Percentiles rank a stretch among this genome's conserved stretches.
These are phyloP conservation scores for Penicillium verrucosum DNA, from an alignment of 2,329 filamentous ascomycete species.

Conservation along the genomic window DNA sequence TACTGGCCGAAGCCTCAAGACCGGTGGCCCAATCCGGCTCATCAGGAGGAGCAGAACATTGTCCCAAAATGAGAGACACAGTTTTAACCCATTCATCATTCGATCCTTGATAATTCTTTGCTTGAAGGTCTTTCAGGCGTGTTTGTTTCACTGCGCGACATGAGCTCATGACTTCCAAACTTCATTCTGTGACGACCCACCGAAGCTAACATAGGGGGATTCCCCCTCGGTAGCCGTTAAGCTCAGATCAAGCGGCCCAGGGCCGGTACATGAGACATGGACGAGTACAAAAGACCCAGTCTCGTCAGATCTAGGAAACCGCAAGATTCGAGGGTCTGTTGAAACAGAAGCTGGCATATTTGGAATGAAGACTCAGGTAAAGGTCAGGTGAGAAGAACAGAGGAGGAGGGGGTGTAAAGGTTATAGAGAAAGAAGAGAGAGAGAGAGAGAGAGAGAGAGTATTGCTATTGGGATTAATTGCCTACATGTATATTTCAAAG, in stretches of 20 bases:
- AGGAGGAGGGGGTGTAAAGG: not conserved
- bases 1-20: conserved; percentile 33
- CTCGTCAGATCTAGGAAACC: conserved; percentile 48
- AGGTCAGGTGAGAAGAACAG: not conserved
- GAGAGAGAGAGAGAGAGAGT: not conserved
- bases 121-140: conserved; percentile 37
- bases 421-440: not conserved
- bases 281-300: conserved; percentile 47
- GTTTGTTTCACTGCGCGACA: conserved; percentile 35
- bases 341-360: conserved; percentile 14
- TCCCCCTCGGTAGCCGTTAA: conserved; percentile 59
- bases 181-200: conserved; percentile 30
- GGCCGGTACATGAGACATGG: conserved; percentile 43
- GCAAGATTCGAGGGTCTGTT: conserved; percentile 40
- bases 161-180: conserved; percentile 12
- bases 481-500: not conserved
- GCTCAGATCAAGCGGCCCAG: conserved; percentile 49
- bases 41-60: conserved; percentile 18
- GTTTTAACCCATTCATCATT: conserved; percentile 43
- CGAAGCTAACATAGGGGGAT: conserved; percentile 49
- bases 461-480: not conserved
- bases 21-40: conserved; percentile 22
- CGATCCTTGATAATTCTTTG: conserved; percentile 44
- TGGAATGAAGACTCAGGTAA: not conserved
- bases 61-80: conserved; percentile 36